Base-by-base conservation (phyloP, 2,329 filamentous ascomycete species). In the Alternaria alternata region DNA sequence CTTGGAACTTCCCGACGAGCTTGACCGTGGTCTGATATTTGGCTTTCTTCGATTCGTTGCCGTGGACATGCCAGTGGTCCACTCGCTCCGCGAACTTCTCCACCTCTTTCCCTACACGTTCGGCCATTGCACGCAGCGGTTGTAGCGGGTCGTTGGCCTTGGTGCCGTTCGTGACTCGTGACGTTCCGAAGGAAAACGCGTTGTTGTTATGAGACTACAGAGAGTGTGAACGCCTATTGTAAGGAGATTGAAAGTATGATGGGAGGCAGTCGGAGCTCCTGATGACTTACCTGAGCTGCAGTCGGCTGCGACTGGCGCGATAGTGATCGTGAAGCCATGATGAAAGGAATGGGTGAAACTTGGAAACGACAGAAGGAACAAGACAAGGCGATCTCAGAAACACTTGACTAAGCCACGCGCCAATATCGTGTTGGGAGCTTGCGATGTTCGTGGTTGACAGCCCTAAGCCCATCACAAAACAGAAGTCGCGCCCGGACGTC, bases 31-130 rank as follows among this genome's bases (percentile, higher is more conserved):
- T 66, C 26, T 83, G 79, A 78, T 92, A 94, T 67, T 82, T 83
- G 60, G 88, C 84, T 18, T 66, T 63, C 2, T 61, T 62, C 22
- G 62, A 70, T 8, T 73, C 70, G 26, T 69, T 72, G 16, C 71
- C 71, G 14, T 72, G 69, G 4, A 68, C 71, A 38, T 77, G 70
- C 77, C 93, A 94, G 55, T 88, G 86, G 79, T 97, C 94, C 22
- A 97, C 85, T 52, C 88, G 87, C 74, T 91, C 90, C 38, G 94
- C 93, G 75, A 97, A 97, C 44, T 88, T 86, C 80, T 97, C 93
- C 60, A 96, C 92, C 78, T 97, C 93, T 63, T 89, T 88, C 51
- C 91, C 91, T 32, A 92, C 88, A 43, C 87, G 85, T 66, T 92
- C 87, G 61, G 88, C 88, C 68, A 88, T 87, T 65, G 86, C 84